Conservation (phyloP, 116 monocot genomes). For the Phalaenopsis hybrid region DNA sequence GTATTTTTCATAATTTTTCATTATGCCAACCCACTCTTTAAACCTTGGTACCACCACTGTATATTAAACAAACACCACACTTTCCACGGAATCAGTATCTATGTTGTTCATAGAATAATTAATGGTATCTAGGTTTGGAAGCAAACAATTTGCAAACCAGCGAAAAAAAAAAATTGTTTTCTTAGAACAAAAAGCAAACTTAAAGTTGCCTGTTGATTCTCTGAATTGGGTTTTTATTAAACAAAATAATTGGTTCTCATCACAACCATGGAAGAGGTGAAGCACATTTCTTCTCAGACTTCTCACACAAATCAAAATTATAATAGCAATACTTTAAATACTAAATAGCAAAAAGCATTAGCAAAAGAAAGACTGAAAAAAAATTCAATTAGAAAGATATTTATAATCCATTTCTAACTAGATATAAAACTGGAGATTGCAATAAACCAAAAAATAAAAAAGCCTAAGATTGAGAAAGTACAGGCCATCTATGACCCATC, state of each 20-base stretch:
- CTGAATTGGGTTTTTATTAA: neutral
- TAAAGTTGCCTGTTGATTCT: neutral
- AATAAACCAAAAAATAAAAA: slow-evolving; percentile 5
- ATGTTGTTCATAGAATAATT: neutral
- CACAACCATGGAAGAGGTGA: neutral
- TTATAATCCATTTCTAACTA: neutral
- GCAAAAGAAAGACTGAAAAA: neutral
- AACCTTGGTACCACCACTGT: too few relatives aligned
- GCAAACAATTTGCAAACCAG: neutral
- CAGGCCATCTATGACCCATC: slow-evolving; percentile 97
- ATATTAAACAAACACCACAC: neutral
- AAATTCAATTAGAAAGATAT: neutral
- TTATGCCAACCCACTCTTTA: too few relatives aligned
- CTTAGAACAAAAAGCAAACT: neutral
- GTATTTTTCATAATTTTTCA: too few relatives aligned
- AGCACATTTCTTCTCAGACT: neutral
- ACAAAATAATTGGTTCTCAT: neutral
- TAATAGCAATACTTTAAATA: neutral
- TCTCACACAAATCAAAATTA: neutral
- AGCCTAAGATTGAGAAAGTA: slow-evolving; percentile 38
- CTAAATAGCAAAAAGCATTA: neutral
- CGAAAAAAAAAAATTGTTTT: neutral
- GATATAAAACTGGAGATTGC: neutral
- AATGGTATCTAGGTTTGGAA: neutral
- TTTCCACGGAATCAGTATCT: neutral